These are phyloP conservation scores for Myrmaecium sp. DNA, from an alignment of 2,329 filamentous ascomycete genomes.

Conservation along the genomic window DNA sequence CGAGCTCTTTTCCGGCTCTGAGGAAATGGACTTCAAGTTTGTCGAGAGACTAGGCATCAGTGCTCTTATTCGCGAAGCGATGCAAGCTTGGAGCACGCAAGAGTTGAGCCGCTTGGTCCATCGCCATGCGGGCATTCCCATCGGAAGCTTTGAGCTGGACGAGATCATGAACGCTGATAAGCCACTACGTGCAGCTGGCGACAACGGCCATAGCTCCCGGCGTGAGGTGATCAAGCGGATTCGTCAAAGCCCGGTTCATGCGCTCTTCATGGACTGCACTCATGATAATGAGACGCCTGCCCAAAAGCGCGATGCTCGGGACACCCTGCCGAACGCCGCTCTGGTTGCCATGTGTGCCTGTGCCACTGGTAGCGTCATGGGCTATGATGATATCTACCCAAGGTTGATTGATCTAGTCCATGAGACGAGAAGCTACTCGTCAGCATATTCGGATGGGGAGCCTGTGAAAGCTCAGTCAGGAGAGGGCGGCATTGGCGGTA, in stretches of 20 bases:
- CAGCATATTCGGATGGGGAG: slow-evolving; percentile 47
- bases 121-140: slow-evolving; percentile 79
- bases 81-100: slow-evolving; percentile 94
- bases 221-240: slow-evolving; percentile 62
- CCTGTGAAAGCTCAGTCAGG: slow-evolving; percentile 47
- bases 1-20: slow-evolving; percentile 87
- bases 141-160: slow-evolving; percentile 94
- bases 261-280: slow-evolving; percentile 97
- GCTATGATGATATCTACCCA: slow-evolving; percentile 93
- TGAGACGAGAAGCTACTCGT: slow-evolving; percentile 71
- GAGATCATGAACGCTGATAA: slow-evolving; percentile 52
- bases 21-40: slow-evolving; percentile 92
- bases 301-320: slow-evolving; percentile 84
- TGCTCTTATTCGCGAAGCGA: slow-evolving; percentile 85
- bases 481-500: slow-evolving; percentile 70
- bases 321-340: slow-evolving; percentile 86
- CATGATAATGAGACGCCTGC: slow-evolving; percentile 95
- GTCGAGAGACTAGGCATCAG: slow-evolving; percentile 84
- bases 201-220: slow-evolving; percentile 17
- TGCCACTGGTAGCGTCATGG: slow-evolving; percentile 90
- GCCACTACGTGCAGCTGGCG: slow-evolving; percentile 9
- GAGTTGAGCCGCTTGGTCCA: slow-evolving; percentile 89
- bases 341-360: slow-evolving; percentile 93
- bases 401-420: slow-evolving; percentile 83
- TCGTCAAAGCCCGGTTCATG: slow-evolving; percentile 76